Evolutionary conservation across 768 basidiomycete species (phyloP).

Genomic region (Pleurotus cornucopiae): DNA sequence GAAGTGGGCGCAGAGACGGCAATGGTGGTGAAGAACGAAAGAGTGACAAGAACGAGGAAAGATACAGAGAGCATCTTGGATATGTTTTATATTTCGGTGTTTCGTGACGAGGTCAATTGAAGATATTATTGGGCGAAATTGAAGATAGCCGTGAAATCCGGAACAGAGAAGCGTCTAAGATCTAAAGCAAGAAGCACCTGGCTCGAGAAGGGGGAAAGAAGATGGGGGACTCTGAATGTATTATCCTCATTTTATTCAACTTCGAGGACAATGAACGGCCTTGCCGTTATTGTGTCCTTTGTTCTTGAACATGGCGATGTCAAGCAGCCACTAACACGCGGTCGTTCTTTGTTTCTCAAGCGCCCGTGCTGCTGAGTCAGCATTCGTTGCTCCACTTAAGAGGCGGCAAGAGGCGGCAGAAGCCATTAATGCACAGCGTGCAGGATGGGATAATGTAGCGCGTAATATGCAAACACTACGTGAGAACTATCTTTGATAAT

Average conservation of each 20-base stretch:
- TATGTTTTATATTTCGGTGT: not conserved
- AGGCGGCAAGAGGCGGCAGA: too few species aligned
- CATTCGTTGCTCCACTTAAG: too few species aligned
- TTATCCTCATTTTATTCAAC: not conserved
- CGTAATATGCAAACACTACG: too few species aligned
- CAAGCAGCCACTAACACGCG: too few species aligned
- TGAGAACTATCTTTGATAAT: too few species aligned
- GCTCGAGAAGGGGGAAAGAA: slow-evolving; percentile 4
- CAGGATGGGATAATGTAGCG: too few species aligned
- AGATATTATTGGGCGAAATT: not conserved
- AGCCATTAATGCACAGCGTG: not conserved
- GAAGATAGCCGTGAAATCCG: too few species aligned
- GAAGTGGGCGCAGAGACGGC: slow-evolving; percentile 14
- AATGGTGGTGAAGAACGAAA: slow-evolving; percentile 6
- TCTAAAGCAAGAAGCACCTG: slow-evolving; percentile 6
- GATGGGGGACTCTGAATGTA: not conserved
- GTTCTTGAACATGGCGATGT: not conserved
- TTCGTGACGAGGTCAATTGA: not conserved
- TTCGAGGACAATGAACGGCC: slow-evolving; percentile 4
- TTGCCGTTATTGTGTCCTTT: not conserved
- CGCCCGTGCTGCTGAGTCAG: too few species aligned
- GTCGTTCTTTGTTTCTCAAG: too few species aligned
- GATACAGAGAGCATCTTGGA: not conserved
- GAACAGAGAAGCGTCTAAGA: not conserved
- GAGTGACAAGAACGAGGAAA: not conserved